These are phyloP conservation scores for Hymenoscyphus scutula DNA, from an alignment of 2,329 filamentous ascomycete species.

Conservation along the genomic window DNA sequence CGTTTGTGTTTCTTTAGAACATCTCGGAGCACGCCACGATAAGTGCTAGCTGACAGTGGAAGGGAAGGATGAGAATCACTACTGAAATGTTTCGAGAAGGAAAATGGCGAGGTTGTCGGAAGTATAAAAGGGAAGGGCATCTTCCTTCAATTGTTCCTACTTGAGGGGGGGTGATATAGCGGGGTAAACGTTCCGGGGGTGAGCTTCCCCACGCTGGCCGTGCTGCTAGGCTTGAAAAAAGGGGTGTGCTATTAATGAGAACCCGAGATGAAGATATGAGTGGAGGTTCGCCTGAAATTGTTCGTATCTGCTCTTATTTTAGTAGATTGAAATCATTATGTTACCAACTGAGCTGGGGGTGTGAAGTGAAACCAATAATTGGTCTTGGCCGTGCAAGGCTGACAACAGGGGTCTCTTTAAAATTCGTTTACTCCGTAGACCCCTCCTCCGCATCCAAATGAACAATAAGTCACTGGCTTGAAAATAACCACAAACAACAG, in stretches of 20 bases:
- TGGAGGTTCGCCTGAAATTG: neutral
- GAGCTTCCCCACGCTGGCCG: neutral
- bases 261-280: neutral
- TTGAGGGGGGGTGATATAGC: neutral
- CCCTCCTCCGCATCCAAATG: neutral
- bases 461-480: too few species aligned
- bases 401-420: constrained; percentile 8
- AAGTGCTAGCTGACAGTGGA: constrained; percentile 75
- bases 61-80: constrained; percentile 87
- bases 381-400: constrained; percentile 9
- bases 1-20: constrained; percentile 87
- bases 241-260: neutral
- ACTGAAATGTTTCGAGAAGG: constrained; percentile 73
- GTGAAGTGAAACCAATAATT: constrained; percentile 2
- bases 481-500: too few species aligned
- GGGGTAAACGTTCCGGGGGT: neutral
- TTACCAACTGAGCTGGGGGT: neutral
- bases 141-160: neutral
- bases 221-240: neutral
- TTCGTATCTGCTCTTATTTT: neutral
- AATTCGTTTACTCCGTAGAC: neutral
- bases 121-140: constrained; percentile 92
- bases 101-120: constrained; percentile 84
- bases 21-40: constrained; percentile 79
- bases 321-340: neutral